Evolutionary conservation across 2,329 filamentous ascomycete genomes (phyloP).

Genomic region (Colletotrichum abscissum): DNA sequence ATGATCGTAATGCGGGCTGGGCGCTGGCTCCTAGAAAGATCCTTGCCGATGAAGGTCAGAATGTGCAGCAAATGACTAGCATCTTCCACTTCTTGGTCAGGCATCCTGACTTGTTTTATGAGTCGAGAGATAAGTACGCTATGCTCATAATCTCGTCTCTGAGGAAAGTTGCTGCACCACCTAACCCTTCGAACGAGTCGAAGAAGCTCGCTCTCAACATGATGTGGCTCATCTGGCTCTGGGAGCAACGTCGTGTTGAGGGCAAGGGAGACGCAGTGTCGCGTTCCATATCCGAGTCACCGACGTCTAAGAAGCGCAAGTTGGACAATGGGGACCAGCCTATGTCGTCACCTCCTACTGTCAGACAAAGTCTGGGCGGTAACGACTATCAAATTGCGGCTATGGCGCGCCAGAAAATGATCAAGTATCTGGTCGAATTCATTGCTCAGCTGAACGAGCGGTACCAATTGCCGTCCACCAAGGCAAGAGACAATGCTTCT

Average conservation of each 20-base stretch:
- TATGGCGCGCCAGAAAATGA: slow-evolving; percentile 79
- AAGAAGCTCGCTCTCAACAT: slow-evolving; percentile 92
- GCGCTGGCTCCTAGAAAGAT: slow-evolving; percentile 91
- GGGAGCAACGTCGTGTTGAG: slow-evolving; percentile 87
- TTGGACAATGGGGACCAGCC: slow-evolving; percentile 70
- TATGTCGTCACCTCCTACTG: slow-evolving; percentile 65
- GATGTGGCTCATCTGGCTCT: slow-evolving; percentile 90
- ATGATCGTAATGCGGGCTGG: slow-evolving; percentile 85
- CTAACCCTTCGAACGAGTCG: slow-evolving; percentile 88
- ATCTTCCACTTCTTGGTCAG: slow-evolving; percentile 97
- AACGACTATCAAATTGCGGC: slow-evolving; percentile 76
- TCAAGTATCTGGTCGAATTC: slow-evolving; percentile 96
- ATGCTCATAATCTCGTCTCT: slow-evolving; percentile 89
- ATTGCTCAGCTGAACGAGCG: slow-evolving; percentile 91
- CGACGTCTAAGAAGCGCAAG: slow-evolving; percentile 79
- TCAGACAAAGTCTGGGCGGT: slow-evolving; percentile 61
- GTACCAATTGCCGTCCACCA: slow-evolving; percentile 79
- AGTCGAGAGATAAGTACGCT: slow-evolving; percentile 91
- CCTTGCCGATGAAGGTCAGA: slow-evolving; percentile 92
- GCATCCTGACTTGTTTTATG: slow-evolving; percentile 93
- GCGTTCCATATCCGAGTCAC: slow-evolving; percentile 72
- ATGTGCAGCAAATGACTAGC: slow-evolving; percentile 93
- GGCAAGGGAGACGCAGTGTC: slow-evolving; percentile 58
- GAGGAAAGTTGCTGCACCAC: slow-evolving; percentile 85
- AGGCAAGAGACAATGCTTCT: slow-evolving; percentile 65